phyloP scores from a whole-genome alignment of 305 asterid species.

The Stenogyne calaminthoides region DNA sequence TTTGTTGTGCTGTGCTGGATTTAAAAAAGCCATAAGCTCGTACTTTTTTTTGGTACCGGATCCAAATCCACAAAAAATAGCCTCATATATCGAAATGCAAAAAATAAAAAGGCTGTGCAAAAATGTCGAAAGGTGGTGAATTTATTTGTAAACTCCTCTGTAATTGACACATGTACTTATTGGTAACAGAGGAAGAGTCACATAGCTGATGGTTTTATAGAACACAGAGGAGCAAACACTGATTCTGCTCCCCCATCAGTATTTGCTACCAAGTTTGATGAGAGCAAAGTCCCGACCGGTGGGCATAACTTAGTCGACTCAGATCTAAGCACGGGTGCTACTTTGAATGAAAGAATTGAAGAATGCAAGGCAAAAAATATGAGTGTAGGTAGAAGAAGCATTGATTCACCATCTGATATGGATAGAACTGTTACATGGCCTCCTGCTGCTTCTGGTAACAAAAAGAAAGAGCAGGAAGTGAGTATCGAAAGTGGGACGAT shows the following conservation, averaged over 20 bases:
- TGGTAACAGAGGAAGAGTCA: slow-evolving; percentile 57
- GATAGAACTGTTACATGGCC: slow-evolving; percentile 48
- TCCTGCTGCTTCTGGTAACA: slow-evolving; percentile 39
- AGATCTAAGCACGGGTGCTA: slow-evolving; percentile 51
- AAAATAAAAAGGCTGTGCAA: neutral
- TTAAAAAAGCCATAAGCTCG: no score
- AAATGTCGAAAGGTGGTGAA: neutral
- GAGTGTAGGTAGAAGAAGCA: slow-evolving; percentile 45
- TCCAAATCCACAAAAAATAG: no score
- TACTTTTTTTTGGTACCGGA: no score
- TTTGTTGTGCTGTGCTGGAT: no score
- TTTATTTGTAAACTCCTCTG: neutral
- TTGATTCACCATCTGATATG: slow-evolving; percentile 46
- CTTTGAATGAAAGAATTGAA: slow-evolving; percentile 52
- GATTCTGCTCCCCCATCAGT: slow-evolving; percentile 50
- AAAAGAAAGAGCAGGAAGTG: slow-evolving; percentile 53
- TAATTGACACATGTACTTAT: slow-evolving; percentile 18
- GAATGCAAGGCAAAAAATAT: slow-evolving; percentile 42
- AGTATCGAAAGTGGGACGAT: slow-evolving; percentile 73
- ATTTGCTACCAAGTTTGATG: slow-evolving; percentile 58
- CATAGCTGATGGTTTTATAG: slow-evolving; percentile 54
- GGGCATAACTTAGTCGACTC: slow-evolving; percentile 68
- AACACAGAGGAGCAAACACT: slow-evolving; percentile 46
- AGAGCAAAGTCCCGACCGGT: slow-evolving; percentile 40
- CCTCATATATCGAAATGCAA: no score